Base-by-base conservation (phyloP, 225 moss, liverwort and hornwort species). In the Thuidium tamariscinum region DNA sequence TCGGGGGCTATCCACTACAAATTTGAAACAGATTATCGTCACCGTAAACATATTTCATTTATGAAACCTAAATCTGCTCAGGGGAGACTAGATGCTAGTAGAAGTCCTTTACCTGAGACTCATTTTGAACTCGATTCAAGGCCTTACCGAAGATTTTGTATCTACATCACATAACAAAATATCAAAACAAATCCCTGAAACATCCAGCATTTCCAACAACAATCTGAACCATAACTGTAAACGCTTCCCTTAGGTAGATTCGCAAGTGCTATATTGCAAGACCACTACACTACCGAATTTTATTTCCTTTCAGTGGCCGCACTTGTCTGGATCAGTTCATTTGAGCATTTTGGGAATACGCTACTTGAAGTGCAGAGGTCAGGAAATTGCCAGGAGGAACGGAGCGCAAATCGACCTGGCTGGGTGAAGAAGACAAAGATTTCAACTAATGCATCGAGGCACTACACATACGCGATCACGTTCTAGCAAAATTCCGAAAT, bases 81-180 rank as follows among this genome's bases (percentile, higher is more conserved):
- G 29, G 17, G 13, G 36, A 82, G 32, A 84, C 23, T 64, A 72
- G 14, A 73, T 20, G 65, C n/a, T 34, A 27, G 22, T 39, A 70
- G 57, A 46, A 77, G 37, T 51, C 22, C 68, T 36, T 34, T 83
- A 93, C 93, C 93, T 93, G 93, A 79, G 91, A 87, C 60, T 99
- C 98, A 32, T 91, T 86, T 90, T 99, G 94, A 56, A 99, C 95
- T 89, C 98, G 95, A 77, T 91, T 89, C 87, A 99, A 91, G 82
- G 95, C 95, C 83, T 92, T 99, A 13, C 98, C 98, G 73, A 93
- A 99, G 82, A 99, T 94, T 90, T 96, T 97, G 87, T 98, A 97
- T 88, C 97, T 97, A 85, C 88, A 91, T 79, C 77, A 88, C 88
- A 83, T 56, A 42, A 79, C 41, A 75, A 54, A 75, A 74, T 61